These are phyloP conservation scores for Bipolaris sorokiniana DNA, from an alignment of 2,329 filamentous ascomycete species.

Conservation along the genomic window DNA sequence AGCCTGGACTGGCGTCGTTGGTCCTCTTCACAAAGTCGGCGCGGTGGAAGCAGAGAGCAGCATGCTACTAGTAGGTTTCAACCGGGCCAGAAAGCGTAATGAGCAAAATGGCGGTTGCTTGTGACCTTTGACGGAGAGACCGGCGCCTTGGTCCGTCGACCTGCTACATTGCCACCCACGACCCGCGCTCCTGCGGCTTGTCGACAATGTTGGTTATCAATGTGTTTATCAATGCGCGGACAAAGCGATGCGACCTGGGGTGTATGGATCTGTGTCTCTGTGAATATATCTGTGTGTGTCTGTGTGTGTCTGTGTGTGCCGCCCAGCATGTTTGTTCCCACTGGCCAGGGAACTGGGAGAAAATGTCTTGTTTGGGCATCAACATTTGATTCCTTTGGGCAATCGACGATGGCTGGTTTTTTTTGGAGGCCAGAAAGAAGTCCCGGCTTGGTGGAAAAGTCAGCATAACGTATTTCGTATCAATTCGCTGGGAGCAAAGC, in stretches of 20 bases:
- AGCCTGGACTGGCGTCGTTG: slow-evolving; percentile 25
- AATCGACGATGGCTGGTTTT: slow-evolving; percentile 18
- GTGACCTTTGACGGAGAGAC: slow-evolving; percentile 11
- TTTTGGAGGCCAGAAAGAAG: slow-evolving; percentile 13
- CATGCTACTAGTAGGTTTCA: slow-evolving; percentile 7
- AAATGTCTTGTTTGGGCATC: slow-evolving; percentile 18
- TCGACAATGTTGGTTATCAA: slow-evolving; percentile 10
- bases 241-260: slow-evolving; percentile 13
- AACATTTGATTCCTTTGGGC: slow-evolving; percentile 10
- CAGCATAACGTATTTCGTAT: slow-evolving; percentile 7
- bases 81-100: slow-evolving; percentile 8
- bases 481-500: slow-evolving; percentile 14
- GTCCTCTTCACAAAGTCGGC: slow-evolving; percentile 14
- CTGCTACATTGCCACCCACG: slow-evolving; percentile 15
- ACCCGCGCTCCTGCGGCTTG: slow-evolving; percentile 13
- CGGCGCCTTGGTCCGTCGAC: slow-evolving; percentile 9
- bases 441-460: slow-evolving; percentile 24
- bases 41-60: slow-evolving; percentile 13
- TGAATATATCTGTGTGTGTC: not conserved
- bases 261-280: not conserved
- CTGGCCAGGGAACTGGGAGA: slow-evolving; percentile 20
- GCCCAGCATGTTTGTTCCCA: slow-evolving; percentile 12
- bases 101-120: slow-evolving; percentile 9
- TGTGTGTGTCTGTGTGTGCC: slow-evolving; percentile 13
- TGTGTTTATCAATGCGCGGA: slow-evolving; percentile 16